Percentiles rank a stretch among this genome's conserved stretches.
Evolutionary conservation across 1,284 basidiomycete genomes (phyloP).

Genomic region (Heterobasidion parviporum): DNA sequence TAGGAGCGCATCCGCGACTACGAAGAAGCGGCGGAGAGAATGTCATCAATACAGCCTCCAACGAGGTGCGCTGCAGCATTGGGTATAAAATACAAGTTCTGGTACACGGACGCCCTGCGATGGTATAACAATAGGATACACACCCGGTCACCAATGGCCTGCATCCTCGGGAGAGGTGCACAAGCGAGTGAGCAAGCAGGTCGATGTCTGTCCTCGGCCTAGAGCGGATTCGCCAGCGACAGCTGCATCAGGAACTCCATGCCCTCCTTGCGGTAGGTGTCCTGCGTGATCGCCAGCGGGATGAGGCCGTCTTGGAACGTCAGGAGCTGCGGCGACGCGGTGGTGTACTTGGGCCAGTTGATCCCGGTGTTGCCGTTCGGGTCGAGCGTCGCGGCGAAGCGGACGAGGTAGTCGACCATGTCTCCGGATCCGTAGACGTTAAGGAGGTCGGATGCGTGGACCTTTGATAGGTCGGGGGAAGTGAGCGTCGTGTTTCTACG

Average conservation of each 20-base stretch:
- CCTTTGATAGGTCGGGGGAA: conserved; percentile 4
- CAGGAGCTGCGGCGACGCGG: conserved; percentile 14
- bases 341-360: conserved; percentile 41
- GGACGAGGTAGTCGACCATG: conserved; percentile 22
- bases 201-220: no score
- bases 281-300: conserved; percentile 25
- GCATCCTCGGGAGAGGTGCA: no score
- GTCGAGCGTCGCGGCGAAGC: conserved; percentile 32
- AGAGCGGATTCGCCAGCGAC: conserved; percentile 24
- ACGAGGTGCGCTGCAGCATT: no score
- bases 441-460: conserved; percentile 31
- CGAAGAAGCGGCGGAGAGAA: no score
- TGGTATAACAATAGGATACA: no score
- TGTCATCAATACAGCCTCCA: no score
- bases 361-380: conserved; percentile 31
- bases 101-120: no score
- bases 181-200: no score
- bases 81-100: no score
- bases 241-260: conserved; percentile 32
- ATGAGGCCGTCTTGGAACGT: conserved; percentile 35
- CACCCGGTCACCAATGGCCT: no score
- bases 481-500: not conserved
- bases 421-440: conserved; percentile 26
- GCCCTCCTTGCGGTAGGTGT: conserved; percentile 24
- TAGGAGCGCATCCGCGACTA: no score